A percentile compares a stretch with the other conserved stretches of the same genome.
phyloP scores from a whole-genome alignment of 805 yeast genomes.

The Priceomyces medius region DNA sequence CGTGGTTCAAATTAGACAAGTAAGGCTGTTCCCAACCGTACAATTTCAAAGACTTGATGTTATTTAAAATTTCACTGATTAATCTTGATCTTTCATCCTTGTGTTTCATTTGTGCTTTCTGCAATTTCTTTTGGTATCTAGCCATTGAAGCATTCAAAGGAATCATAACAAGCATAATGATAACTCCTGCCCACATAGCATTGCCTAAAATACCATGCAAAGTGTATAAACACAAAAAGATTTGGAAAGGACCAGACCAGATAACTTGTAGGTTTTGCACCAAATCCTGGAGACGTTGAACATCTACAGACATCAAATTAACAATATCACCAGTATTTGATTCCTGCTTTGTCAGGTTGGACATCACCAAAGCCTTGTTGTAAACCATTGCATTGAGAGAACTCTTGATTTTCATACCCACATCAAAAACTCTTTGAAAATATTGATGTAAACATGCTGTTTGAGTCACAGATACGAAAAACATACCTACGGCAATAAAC shows the following conservation, averaged over 20 bases:
- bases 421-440: conserved; percentile 69
- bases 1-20: conserved; percentile 65
- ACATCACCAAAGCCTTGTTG: conserved; percentile 63
- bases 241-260: conserved; percentile 95
- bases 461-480: conserved; percentile 70
- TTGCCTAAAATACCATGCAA: conserved; percentile 73
- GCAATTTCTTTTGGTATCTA: conserved; percentile 65
- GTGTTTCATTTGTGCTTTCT: conserved; percentile 80
- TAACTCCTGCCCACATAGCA: conserved; percentile 96
- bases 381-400: conserved; percentile 67
- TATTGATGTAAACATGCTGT: conserved; percentile 77
- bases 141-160: conserved; percentile 77
- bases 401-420: conserved; percentile 75
- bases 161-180: conserved; percentile 71
- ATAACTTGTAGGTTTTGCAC: conserved; percentile 74
- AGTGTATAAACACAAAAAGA: conserved; percentile 69
- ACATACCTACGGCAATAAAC: conserved; percentile 75
- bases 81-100: conserved; percentile 92
- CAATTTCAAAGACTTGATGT: conserved; percentile 86
- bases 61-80: conserved; percentile 83
- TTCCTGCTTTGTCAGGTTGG: conserved; percentile 67
- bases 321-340: conserved; percentile 91
- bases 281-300: conserved; percentile 82
- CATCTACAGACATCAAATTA: conserved; percentile 91
- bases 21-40: conserved; percentile 96